Evolutionary conservation across 805 yeast species (phyloP).

Genomic region (Teunomyces tritomae): DNA sequence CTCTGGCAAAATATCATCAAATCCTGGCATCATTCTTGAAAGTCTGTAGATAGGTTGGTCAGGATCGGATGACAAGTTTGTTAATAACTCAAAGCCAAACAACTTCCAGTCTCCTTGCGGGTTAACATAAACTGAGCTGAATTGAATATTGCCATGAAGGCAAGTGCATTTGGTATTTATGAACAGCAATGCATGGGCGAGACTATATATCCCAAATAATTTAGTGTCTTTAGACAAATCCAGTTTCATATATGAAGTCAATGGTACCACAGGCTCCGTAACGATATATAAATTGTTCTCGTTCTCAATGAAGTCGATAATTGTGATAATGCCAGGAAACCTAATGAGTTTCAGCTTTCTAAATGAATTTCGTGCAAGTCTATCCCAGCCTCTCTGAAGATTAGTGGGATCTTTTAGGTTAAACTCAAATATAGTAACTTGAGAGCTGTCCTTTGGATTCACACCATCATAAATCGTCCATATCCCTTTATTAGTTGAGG

Average conservation of each 20-base stretch:
- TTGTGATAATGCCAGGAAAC: slow-evolving; percentile 66
- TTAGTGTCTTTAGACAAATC: slow-evolving; percentile 36
- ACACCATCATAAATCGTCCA: slow-evolving; percentile 68
- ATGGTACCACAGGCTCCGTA: slow-evolving; percentile 64
- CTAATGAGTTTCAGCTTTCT: slow-evolving; percentile 53
- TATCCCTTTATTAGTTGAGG: slow-evolving; percentile 33
- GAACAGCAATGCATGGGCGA: slow-evolving; percentile 54
- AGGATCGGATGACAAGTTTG: slow-evolving; percentile 47
- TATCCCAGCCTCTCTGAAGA: slow-evolving; percentile 20
- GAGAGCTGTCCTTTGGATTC: slow-evolving; percentile 45
- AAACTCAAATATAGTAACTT: slow-evolving; percentile 67
- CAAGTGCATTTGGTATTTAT: slow-evolving; percentile 57
- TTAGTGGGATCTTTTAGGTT: slow-evolving; percentile 42
- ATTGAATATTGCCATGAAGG: slow-evolving; percentile 61
- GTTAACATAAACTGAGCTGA: slow-evolving; percentile 60
- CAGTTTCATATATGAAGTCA: slow-evolving; percentile 38
- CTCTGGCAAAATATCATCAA: slow-evolving; percentile 38
- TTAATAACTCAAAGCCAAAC: slow-evolving; percentile 73
- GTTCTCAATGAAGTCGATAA: slow-evolving; percentile 62
- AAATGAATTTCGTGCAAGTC: slow-evolving; percentile 36
- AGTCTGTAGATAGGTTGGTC: slow-evolving; percentile 42
- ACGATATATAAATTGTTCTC: slow-evolving; percentile 58
- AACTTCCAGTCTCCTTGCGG: slow-evolving; percentile 77
- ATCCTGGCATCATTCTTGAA: slow-evolving; percentile 21
- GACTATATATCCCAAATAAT: slow-evolving; percentile 53